These are phyloP conservation scores for Penicillium arizonense DNA, from an alignment of 495 filamentous ascomycete species.

Conservation along the genomic window DNA sequence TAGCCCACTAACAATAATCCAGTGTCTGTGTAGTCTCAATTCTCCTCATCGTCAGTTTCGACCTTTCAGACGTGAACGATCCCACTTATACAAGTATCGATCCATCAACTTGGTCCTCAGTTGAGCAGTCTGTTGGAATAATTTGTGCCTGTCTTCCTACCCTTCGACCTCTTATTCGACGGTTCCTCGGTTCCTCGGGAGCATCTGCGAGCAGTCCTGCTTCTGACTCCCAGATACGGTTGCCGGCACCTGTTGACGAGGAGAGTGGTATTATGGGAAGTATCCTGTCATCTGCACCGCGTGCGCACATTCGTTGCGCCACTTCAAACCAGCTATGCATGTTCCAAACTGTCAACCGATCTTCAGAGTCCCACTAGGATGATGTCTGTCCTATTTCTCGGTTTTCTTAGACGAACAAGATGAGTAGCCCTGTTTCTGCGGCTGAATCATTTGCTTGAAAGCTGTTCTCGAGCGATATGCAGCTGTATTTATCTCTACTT, in stretches of 20 bases:
- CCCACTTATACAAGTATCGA: slow-evolving; percentile 18
- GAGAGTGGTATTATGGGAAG: slow-evolving; percentile 3
- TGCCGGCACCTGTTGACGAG: slow-evolving; percentile 2
- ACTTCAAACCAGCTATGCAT: not conserved
- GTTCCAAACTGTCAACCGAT: not conserved
- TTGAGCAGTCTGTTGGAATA: slow-evolving; percentile 52
- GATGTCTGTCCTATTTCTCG: slow-evolving; percentile 1
- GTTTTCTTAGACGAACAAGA: not conserved
- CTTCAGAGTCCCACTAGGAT: not conserved
- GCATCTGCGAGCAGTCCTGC: not conserved
- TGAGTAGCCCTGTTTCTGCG: not conserved
- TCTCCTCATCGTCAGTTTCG: slow-evolving; percentile 16
- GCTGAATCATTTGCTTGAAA: slow-evolving; percentile 11
- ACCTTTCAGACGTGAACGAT: slow-evolving; percentile 6
- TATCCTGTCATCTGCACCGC: not conserved
- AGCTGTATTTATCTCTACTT: not conserved
- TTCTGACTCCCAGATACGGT: not conserved
- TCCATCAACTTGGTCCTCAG: slow-evolving; percentile 47
- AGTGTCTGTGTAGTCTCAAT: slow-evolving; percentile 31
- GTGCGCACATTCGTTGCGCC: not conserved
- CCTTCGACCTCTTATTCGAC: slow-evolving; percentile 27
- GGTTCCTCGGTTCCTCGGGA: slow-evolving; percentile 9
- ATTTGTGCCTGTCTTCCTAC: slow-evolving; percentile 50
- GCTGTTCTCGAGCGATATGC: not conserved
- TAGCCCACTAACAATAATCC: not conserved